Percentiles rank a stretch among this genome's conserved stretches.
Evolutionary conservation across 805 yeast species (phyloP).

Genomic region (Teunomyces lycoperdinae): DNA sequence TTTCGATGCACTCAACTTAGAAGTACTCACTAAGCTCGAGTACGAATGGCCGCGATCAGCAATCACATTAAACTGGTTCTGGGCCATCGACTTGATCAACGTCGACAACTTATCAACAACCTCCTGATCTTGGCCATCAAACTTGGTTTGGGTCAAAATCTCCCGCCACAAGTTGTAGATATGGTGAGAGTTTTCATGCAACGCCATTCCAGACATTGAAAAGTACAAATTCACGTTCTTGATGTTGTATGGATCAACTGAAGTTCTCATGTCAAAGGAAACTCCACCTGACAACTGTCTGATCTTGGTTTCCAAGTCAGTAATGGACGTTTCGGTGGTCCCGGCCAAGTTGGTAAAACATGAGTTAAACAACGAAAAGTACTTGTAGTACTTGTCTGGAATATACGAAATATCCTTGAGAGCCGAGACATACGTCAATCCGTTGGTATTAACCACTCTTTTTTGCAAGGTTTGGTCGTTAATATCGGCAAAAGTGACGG

Average conservation of each 20-base stretch:
- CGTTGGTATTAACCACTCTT: constrained; percentile 71
- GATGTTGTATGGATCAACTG: constrained; percentile 52
- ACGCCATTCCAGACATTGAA: constrained; percentile 62
- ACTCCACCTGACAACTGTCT: constrained; percentile 84
- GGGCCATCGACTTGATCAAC: constrained; percentile 68
- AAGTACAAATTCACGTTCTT: constrained; percentile 50
- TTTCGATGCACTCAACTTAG: constrained; percentile 59
- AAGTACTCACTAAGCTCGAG: constrained; percentile 66
- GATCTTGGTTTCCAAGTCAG: constrained; percentile 81
- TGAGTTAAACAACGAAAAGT: constrained; percentile 71
- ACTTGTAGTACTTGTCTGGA: constrained; percentile 63
- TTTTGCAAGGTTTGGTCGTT: constrained; percentile 36
- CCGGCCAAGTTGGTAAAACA: constrained; percentile 82
- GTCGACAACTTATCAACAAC: constrained; percentile 65
- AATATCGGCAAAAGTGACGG: constrained; percentile 25
- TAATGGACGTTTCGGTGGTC: constrained; percentile 67
- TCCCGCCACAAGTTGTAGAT: constrained; percentile 68
- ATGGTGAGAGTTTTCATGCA: constrained; percentile 59
- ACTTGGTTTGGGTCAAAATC: constrained; percentile 66
- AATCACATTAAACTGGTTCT: constrained; percentile 73
- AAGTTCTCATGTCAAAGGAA: constrained; percentile 55
- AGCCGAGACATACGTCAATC: constrained; percentile 75
- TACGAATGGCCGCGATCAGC: constrained; percentile 87
- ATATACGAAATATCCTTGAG: constrained; percentile 56
- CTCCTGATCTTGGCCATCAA: constrained; percentile 41